phyloP scores from a whole-genome alignment of 805 yeast species.

The Suhomyces faveliae region DNA sequence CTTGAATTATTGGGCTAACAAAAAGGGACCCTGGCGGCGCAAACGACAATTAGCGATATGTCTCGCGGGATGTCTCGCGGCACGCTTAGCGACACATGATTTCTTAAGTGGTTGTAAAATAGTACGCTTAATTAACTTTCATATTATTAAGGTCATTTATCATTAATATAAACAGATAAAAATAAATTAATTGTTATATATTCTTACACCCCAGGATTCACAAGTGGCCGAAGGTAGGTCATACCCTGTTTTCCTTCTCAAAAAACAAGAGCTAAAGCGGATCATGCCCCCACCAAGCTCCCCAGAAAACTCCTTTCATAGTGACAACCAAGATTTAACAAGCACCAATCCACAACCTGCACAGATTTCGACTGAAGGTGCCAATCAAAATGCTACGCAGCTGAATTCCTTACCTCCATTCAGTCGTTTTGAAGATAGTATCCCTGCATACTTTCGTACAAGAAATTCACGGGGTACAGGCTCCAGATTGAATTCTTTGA shows the following conservation, averaged over 20 bases:
- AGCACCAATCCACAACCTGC: neutral
- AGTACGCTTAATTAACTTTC: neutral
- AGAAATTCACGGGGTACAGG: slow-evolving; percentile 6
- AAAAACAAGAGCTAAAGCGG: neutral
- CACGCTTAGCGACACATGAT: neutral
- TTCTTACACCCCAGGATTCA: neutral
- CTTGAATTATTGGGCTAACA: neutral
- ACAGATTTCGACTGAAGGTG: neutral
- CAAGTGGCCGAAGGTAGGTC: neutral
- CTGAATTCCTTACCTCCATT: neutral
- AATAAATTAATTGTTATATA: neutral
- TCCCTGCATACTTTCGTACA: neutral
- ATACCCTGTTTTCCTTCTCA: neutral
- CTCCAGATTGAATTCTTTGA: slow-evolving; percentile 11
- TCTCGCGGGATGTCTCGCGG: neutral
- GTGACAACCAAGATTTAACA: neutral
- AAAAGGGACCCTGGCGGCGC: neutral
- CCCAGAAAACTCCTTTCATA: neutral
- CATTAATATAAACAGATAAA: neutral
- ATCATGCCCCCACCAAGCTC: slow-evolving; percentile 1
- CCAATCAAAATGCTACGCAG: neutral
- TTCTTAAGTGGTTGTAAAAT: neutral
- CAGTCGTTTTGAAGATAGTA: neutral
- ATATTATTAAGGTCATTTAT: neutral
- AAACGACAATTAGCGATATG: neutral